Conservation (phyloP, 768 basidiomycete genomes). For the Kwoniella sp. region DNA sequence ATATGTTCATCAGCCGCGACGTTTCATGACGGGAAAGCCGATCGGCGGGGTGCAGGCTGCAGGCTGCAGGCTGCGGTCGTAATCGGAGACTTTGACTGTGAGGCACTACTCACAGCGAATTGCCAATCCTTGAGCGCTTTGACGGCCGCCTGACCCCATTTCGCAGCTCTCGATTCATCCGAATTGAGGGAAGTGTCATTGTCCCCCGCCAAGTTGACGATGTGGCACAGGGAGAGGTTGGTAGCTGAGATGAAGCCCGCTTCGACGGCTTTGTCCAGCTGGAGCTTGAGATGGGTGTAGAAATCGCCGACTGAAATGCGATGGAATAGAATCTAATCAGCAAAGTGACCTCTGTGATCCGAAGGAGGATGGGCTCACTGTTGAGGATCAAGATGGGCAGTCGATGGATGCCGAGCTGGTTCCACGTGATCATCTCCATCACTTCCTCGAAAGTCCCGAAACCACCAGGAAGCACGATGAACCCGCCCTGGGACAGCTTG, state of each 20-base stretch:
- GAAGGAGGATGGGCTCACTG: slow-evolving; percentile 38
- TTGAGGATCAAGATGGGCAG: slow-evolving; percentile 81
- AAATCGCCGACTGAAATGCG: slow-evolving; percentile 65
- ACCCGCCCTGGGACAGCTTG: slow-evolving; percentile 68
- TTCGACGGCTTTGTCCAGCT: slow-evolving; percentile 69
- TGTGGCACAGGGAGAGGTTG: slow-evolving; percentile 68
- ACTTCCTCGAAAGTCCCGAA: slow-evolving; percentile 97
- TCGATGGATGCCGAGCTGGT: slow-evolving; percentile 65
- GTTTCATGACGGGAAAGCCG: too few relatives aligned
- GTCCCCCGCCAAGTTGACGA: slow-evolving; percentile 64
- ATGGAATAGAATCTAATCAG: background rate
- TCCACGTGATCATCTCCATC: slow-evolving; percentile 94
- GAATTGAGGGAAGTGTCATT: slow-evolving; percentile 34
- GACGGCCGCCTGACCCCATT: slow-evolving; percentile 52
- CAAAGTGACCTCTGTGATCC: background rate
- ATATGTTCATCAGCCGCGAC: background rate
- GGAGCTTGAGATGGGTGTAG: slow-evolving; percentile 76
- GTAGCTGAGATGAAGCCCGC: slow-evolving; percentile 73
- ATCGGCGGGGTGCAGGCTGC: too few relatives aligned
- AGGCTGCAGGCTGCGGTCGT: too few relatives aligned
- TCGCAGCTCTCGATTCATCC: slow-evolving; percentile 27
- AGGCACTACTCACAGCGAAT: slow-evolving; percentile 40
- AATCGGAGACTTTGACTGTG: background rate
- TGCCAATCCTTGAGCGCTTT: slow-evolving; percentile 47
- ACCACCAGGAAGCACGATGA: slow-evolving; percentile 88